Percentiles rank a stretch among this genome's conserved stretches.
These are phyloP conservation scores for Suhomyces choctaworum DNA, from an alignment of 1,139 yeast species.

Conservation along the genomic window DNA sequence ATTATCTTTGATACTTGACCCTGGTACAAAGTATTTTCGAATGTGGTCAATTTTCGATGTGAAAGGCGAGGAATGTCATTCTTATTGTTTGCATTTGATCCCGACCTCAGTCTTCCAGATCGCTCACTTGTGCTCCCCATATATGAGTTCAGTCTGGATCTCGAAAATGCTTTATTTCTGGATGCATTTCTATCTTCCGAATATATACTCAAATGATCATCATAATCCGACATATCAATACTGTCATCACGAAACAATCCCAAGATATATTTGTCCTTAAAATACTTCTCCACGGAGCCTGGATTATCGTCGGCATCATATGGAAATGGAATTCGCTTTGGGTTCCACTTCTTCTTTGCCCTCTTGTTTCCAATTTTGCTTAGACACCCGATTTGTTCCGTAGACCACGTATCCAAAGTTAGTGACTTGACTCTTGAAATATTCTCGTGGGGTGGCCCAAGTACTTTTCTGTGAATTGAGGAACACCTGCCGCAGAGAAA, in stretches of 20 bases:
- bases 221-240: constrained; percentile 26
- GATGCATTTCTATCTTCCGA: constrained; percentile 17
- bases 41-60: constrained; percentile 45
- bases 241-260: constrained; percentile 46
- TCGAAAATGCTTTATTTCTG: constrained; percentile 4
- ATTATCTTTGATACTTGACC: constrained; percentile 40
- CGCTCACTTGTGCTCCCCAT: constrained; percentile 6
- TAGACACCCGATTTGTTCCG: constrained; percentile 58
- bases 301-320: constrained; percentile 64
- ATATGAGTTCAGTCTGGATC: constrained; percentile 13
- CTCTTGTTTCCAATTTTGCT: constrained; percentile 64
- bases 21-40: constrained; percentile 43
- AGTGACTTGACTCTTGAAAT: constrained; percentile 77
- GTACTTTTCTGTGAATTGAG: constrained; percentile 65
- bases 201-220: constrained; percentile 21
- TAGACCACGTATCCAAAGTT: constrained; percentile 77
- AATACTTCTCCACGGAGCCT: constrained; percentile 42
- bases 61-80: constrained; percentile 33
- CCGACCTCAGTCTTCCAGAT: constrained; percentile 20
- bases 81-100: constrained; percentile 12
- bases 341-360: constrained; percentile 66
- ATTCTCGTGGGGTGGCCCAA: constrained; percentile 51
- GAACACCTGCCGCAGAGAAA: constrained; percentile 81
- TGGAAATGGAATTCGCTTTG: constrained; percentile 64
- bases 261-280: constrained; percentile 54